A percentile compares a stretch with the other conserved stretches of the same genome.
Evolutionary conservation across 805 yeast species (phyloP).

Genomic region (Yarrowia sp.): DNA sequence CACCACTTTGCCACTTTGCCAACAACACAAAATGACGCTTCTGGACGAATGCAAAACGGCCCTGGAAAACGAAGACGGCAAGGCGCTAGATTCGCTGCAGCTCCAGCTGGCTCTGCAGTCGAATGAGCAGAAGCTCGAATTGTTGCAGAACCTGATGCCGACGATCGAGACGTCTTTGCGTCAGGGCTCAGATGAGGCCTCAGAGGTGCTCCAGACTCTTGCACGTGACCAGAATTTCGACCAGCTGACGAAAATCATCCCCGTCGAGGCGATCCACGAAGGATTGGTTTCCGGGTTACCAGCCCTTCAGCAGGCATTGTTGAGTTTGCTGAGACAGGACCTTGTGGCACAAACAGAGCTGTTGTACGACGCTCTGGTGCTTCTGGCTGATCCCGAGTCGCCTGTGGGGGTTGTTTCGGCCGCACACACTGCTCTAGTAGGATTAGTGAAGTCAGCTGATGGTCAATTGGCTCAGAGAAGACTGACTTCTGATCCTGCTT

Average conservation of each 20-base stretch:
- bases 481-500: slow-evolving; percentile 2
- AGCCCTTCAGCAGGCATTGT: slow-evolving; percentile 4
- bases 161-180: background rate
- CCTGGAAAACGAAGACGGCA: slow-evolving; percentile 9
- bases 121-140: slow-evolving; percentile 2
- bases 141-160: background rate
- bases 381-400: slow-evolving; percentile 23
- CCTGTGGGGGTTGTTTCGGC: slow-evolving; percentile 26
- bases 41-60: slow-evolving; percentile 21
- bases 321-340: slow-evolving; percentile 13
- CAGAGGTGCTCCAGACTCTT: slow-evolving; percentile 10
- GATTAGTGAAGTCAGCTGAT: background rate
- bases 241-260: slow-evolving; percentile 5
- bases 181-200: slow-evolving; percentile 10
- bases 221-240: slow-evolving; percentile 18
- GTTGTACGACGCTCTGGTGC: slow-evolving; percentile 1
- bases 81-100: slow-evolving; percentile 24
- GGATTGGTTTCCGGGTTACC: slow-evolving; percentile 4
- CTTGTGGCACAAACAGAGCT: slow-evolving; percentile 24
- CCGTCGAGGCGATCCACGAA: slow-evolving; percentile 23
- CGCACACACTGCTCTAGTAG: slow-evolving; percentile 19
- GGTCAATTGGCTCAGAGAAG: slow-evolving; percentile 18
- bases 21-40: background rate
- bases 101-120: slow-evolving; percentile 30
- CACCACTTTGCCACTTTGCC: too few relatives aligned